Evolutionary conservation across 2,329 filamentous ascomycete species (phyloP), one percentile per base, ranked within the genome.

Genomic region (Xylogone sp.): DNA sequence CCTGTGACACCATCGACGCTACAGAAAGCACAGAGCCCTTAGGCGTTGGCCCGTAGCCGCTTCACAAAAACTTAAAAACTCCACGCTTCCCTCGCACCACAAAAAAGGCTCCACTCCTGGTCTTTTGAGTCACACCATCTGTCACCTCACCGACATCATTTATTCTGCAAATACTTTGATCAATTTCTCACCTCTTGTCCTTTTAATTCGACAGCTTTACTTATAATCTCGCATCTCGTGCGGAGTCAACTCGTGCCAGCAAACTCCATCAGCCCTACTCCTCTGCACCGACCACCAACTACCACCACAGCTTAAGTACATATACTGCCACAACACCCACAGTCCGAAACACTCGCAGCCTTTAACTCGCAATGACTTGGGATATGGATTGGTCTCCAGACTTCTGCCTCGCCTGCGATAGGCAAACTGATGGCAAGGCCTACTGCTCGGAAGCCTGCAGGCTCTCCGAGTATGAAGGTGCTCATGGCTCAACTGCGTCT

Each of bases 371-470:
- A 55, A 67, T 67, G 65, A 57, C 61, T 50, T 57, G 56, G 51
- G 59, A 66, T 56, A 66, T 67, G 60, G 66, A 68, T 49, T 96
- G 92, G 90, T 88, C 88, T 63, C 89, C 88, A 70, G 87, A 95
- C 72, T 96, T 90, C 81, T 97, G 92, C 79, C 84, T 97, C 63
- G 85, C 88, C 75, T 97, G 92, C 77, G 92, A 97, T 75, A 87
- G 87, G 74, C 89, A 95, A 73, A 91, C 88, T 54, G 82, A 88
- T 58, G 84, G 84, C 51, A 85, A 85, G 56, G 84, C 88, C 59
- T 96, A 96, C 78, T 97, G 92, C 79, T 96, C 90, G 45, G 91
- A 97, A 73, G 83, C 88, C 24, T 97, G 92, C 79, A 83, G 90
- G 59, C 78, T 97, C 43, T 87, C 89, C 59, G 92, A 96, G 72